Conservation (phyloP, 768 basidiomycete species). For the Leccinum variicolor region DNA sequence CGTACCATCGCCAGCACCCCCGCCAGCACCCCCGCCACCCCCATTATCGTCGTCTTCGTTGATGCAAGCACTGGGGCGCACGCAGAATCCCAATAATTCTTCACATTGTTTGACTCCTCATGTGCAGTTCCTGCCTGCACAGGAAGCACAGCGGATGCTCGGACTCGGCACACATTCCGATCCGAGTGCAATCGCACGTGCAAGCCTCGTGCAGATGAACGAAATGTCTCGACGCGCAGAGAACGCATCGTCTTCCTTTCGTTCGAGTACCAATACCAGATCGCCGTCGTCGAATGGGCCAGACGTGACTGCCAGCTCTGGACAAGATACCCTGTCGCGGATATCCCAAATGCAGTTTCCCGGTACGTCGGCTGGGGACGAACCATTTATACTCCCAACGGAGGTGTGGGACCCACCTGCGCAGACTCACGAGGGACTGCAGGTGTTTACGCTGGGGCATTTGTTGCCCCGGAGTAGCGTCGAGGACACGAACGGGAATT, state of each 20-base stretch:
- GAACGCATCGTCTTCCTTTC: conserved; percentile 27
- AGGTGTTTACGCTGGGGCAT: conserved; percentile 80
- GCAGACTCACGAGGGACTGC: conserved; percentile 59
- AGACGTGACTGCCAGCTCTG: conserved; percentile 8
- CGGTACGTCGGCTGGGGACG: conserved; percentile 24
- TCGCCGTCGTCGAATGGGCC: conserved; percentile 18
- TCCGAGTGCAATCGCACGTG: conserved; percentile 56
- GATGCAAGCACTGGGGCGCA: conserved; percentile 22
- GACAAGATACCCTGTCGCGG: conserved; percentile 48
- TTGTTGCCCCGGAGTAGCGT: conserved; percentile 55
- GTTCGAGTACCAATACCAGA: conserved; percentile 19
- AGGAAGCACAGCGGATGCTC: conserved; percentile 52
- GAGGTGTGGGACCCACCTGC: conserved; percentile 26
- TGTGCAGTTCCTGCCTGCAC: conserved; percentile 50
- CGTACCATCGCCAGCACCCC: conserved; percentile 16
- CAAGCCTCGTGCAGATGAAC: conserved; percentile 73
- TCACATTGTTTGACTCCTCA: conserved; percentile 10
- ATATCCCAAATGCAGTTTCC: conserved; percentile 44
- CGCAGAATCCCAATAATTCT: conserved; percentile 6
- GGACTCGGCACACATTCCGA: conserved; percentile 42
- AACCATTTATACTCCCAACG: conserved; percentile 28
- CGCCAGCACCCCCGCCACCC: not conserved
- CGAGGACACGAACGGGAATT: conserved; percentile 55
- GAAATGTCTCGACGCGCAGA: conserved; percentile 67
- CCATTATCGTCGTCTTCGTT: conserved; percentile 22